Evolutionary conservation across 2,329 filamentous ascomycete genomes (phyloP).

Genomic region (Paraphaeosphaeria minitans): DNA sequence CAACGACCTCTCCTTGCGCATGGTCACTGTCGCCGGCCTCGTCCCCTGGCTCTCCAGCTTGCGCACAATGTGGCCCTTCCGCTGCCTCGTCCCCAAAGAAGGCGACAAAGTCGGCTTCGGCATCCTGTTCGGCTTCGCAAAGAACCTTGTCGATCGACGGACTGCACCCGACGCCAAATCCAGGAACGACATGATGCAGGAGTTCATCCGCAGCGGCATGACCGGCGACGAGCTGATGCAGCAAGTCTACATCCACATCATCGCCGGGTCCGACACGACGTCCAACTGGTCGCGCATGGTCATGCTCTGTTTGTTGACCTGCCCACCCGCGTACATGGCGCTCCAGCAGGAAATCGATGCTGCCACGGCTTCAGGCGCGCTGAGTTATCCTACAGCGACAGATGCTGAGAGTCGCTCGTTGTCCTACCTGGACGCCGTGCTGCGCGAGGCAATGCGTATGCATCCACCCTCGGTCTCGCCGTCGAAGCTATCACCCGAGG

Average conservation of each 20-base stretch:
- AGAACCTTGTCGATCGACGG: background rate
- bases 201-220: slow-evolving; percentile 3
- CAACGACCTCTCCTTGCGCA: slow-evolving; percentile 1
- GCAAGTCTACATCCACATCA: slow-evolving; percentile 4
- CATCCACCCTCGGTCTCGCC: slow-evolving; percentile 49
- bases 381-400: slow-evolving; percentile 42
- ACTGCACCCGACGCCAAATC: slow-evolving; percentile 1
- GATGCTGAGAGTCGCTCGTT: slow-evolving; percentile 51
- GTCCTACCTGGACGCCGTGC: slow-evolving; percentile 54
- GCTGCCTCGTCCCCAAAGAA: background rate
- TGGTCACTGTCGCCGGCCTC: slow-evolving; percentile 2
- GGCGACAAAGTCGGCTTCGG: slow-evolving; percentile 6
- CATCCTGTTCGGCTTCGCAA: slow-evolving; percentile 3
- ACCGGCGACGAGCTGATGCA: background rate
- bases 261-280: slow-evolving; percentile 62
- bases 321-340: slow-evolving; percentile 49
- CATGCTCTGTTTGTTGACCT: slow-evolving; percentile 57
- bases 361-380: slow-evolving; percentile 41
- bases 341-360: slow-evolving; percentile 53
- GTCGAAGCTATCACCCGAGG: slow-evolving; percentile 35
- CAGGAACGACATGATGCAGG: slow-evolving; percentile 3
- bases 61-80: slow-evolving; percentile 2
- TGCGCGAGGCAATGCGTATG: slow-evolving; percentile 55
- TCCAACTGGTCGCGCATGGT: slow-evolving; percentile 59
- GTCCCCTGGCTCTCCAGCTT: background rate